Conservation (phyloP, 192 early-diverging fungal genomes). For the Oehlia diaphana region DNA sequence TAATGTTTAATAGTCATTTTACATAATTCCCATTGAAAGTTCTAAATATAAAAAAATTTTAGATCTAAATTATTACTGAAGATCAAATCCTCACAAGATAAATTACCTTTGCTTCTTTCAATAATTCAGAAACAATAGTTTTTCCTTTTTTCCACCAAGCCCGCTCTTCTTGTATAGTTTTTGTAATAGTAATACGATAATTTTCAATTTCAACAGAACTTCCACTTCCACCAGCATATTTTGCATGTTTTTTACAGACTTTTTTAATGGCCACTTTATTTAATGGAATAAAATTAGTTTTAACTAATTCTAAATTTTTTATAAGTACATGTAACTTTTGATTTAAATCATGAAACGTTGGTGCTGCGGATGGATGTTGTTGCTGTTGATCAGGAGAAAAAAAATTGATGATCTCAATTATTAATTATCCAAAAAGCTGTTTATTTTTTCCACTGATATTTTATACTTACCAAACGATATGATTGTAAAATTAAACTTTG, state of each 20-base stretch:
- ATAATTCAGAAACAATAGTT: background rate
- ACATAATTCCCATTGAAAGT: slow-evolving; percentile 2
- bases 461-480: background rate
- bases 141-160: slow-evolving; percentile 4
- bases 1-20: slow-evolving; percentile 11
- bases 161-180: background rate
- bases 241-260: slow-evolving; percentile 1
- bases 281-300: slow-evolving; percentile 1
- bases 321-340: background rate
- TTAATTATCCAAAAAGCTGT: background rate
- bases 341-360: background rate
- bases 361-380: background rate
- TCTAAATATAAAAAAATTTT: background rate
- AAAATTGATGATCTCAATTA: background rate
- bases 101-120: slow-evolving; percentile 2
- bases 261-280: slow-evolving; percentile 13
- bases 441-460: too few relatives aligned
- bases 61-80: too few relatives aligned
- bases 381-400: background rate
- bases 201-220: background rate
- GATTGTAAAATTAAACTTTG: slow-evolving; percentile 1
- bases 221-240: background rate
- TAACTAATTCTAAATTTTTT: background rate
- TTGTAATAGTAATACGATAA: background rate
- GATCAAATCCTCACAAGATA: background rate